These are phyloP conservation scores for Cyclotella sp. DNA, from an alignment of 108 stramenopile genomes.

Conservation along the genomic window DNA sequence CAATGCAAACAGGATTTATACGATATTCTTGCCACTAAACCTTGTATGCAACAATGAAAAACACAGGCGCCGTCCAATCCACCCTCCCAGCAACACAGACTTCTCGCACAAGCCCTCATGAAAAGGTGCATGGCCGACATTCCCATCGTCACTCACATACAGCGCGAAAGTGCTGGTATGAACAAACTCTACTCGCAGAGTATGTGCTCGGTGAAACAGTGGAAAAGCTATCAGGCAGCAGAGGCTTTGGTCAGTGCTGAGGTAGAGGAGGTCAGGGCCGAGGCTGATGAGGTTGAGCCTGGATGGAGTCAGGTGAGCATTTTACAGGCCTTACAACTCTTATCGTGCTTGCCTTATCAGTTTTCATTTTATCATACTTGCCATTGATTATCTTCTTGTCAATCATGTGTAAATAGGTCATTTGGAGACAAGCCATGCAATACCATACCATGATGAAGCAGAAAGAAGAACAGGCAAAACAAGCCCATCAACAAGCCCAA, in stretches of 20 bases:
- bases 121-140: slow-evolving; percentile 92
- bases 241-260: slow-evolving; percentile 86
- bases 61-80: slow-evolving; percentile 22
- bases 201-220: slow-evolving; percentile 92
- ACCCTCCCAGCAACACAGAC: slow-evolving; percentile 60
- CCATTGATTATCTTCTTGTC: neutral
- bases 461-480: slow-evolving; percentile 72
- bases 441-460: slow-evolving; percentile 91
- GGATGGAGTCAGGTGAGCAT: slow-evolving; percentile 84
- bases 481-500: slow-evolving; percentile 65
- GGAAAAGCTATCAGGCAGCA: slow-evolving; percentile 86
- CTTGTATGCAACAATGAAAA: neutral
- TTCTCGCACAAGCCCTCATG: slow-evolving; percentile 90
- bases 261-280: slow-evolving; percentile 90
- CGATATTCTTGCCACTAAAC: neutral
- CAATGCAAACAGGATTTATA: neutral
- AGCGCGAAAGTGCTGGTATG: slow-evolving; percentile 92
- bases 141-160: slow-evolving; percentile 90
- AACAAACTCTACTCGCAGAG: slow-evolving; percentile 89
- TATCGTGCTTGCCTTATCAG: neutral
- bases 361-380: neutral
- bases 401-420: slow-evolving; percentile 51
- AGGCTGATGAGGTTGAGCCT: slow-evolving; percentile 92
- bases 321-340: no score
- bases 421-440: slow-evolving; percentile 95